These are phyloP conservation scores for Clavispora santaluciae DNA, from an alignment of 805 yeast genomes.

Conservation along the genomic window DNA sequence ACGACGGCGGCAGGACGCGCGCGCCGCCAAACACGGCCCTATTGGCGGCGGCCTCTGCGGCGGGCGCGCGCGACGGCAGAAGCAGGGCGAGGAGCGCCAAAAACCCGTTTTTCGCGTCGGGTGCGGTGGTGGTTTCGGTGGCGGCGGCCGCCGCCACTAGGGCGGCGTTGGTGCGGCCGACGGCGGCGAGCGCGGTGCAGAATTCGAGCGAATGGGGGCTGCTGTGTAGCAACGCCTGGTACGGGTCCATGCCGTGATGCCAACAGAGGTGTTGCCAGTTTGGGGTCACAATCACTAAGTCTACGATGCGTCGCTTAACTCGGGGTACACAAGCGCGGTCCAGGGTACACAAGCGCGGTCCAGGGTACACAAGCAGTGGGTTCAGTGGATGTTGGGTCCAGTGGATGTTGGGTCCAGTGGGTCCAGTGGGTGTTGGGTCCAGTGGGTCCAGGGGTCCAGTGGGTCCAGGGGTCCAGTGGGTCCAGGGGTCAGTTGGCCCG, in stretches of 20 bases:
- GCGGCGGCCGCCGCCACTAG: background rate
- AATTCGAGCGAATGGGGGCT: background rate
- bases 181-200: background rate
- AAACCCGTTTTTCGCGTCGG: background rate
- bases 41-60: background rate
- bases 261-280: too few relatives aligned
- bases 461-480: too few relatives aligned
- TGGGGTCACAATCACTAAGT: too few relatives aligned
- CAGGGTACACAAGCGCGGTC: too few relatives aligned
- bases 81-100: background rate
- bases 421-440: too few relatives aligned
- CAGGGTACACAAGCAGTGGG: too few relatives aligned
- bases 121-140: background rate
- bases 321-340: too few relatives aligned
- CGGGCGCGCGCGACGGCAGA: background rate
- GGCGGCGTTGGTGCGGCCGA: background rate
- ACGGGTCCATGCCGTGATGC: background rate
- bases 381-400: too few relatives aligned
- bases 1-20: background rate
- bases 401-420: too few relatives aligned
- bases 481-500: too few relatives aligned
- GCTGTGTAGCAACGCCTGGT: background rate
- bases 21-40: background rate
- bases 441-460: too few relatives aligned
- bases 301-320: too few relatives aligned